Base-by-base conservation (phyloP, 2,329 filamentous ascomycete species). In the Myriosclerotinia scirpicola region DNA sequence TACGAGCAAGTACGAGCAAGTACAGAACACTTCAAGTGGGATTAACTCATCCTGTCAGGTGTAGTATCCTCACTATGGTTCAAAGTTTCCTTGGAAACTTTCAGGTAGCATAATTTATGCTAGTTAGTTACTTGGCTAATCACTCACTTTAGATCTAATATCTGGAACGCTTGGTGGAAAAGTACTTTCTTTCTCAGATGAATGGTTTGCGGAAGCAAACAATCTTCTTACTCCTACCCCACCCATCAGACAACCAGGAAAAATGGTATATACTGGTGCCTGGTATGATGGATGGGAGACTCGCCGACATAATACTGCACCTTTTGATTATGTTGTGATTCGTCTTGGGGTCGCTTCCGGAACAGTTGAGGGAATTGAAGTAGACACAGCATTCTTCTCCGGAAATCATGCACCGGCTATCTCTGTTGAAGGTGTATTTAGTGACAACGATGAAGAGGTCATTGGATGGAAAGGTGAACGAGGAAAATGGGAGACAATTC, bases 371-470 rank as follows among this genome's bases (percentile, higher is more conserved):
- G 91, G 91, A 20, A 81, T 93, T 58, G 91, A 94, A 79, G 83
- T 94, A 70, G 90, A 94, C 79, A 94, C 91, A 3, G 87, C 90
- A 60, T 91, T 88, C 80, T 95, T 94, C 82, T 87, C 85, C 68
- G 91, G 91, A 68, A 94, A 94, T 79, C 89, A 94, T 75, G 91
- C 91, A 8, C 91, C 91, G 0, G 89, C 88, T 70, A 86, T 93
- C 74, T 91, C 88, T 0, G 89, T 95, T 22, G 88, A 94, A 76
- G 91, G 90, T 55, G 87, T 87, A 76, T 92, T 92, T 79, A 85
- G 81, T 71, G 80, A 81, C 30, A 81, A 85, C 71, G 87, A 90
- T 71, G 85, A 89, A 68, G 86, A 90, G 69, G 86, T 92, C 14
- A 77, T 85, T 52, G 82, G 83, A 9, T 89, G 86, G 86, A 82